A percentile compares a stretch with the other conserved stretches of the same genome.
Conservation (phyloP, 768 basidiomycete species). For the Termitomyces sp. region DNA sequence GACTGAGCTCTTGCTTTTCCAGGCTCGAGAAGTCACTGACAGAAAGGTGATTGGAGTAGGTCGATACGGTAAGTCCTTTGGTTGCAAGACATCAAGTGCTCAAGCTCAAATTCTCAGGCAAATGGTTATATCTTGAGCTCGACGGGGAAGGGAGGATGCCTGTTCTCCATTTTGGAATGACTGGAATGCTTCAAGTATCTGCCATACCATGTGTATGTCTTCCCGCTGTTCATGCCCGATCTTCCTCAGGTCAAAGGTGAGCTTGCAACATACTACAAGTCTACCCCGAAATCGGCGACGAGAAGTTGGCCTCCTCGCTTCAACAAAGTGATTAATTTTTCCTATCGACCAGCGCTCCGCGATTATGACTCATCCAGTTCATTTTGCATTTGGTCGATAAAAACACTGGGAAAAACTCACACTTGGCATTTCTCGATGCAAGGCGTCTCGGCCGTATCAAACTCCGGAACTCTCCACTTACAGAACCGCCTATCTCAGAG, state of each 20-base stretch:
- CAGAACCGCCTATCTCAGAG: slow-evolving; percentile 63
- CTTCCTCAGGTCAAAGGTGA: slow-evolving; percentile 39
- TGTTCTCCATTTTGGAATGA: slow-evolving; percentile 82
- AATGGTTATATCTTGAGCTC: slow-evolving; percentile 59
- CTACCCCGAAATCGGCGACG: slow-evolving; percentile 31
- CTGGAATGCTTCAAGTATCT: slow-evolving; percentile 67
- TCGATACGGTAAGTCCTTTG: slow-evolving; percentile 41
- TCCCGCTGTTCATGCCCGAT: not conserved
- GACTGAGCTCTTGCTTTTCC: not conserved
- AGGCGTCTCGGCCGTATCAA: slow-evolving; percentile 68
- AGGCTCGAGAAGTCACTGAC: slow-evolving; percentile 51
- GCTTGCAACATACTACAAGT: slow-evolving; percentile 42
- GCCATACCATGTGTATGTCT: too few species aligned
- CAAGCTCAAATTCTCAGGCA: slow-evolving; percentile 26
- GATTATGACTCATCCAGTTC: slow-evolving; percentile 36
- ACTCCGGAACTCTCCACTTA: slow-evolving; percentile 47
- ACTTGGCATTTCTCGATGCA: slow-evolving; percentile 69
- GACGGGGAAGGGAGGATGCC: slow-evolving; percentile 57
- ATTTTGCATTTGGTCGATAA: slow-evolving; percentile 51
- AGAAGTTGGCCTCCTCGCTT: slow-evolving; percentile 61
- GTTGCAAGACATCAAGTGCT: not conserved
- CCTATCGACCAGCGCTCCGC: not conserved
- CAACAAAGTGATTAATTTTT: slow-evolving; percentile 41
- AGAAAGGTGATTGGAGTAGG: slow-evolving; percentile 40
- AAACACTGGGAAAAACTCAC: slow-evolving; percentile 27